Evolutionary conservation across 1,284 basidiomycete genomes (phyloP).

Genomic region (Golubevia pallescens): DNA sequence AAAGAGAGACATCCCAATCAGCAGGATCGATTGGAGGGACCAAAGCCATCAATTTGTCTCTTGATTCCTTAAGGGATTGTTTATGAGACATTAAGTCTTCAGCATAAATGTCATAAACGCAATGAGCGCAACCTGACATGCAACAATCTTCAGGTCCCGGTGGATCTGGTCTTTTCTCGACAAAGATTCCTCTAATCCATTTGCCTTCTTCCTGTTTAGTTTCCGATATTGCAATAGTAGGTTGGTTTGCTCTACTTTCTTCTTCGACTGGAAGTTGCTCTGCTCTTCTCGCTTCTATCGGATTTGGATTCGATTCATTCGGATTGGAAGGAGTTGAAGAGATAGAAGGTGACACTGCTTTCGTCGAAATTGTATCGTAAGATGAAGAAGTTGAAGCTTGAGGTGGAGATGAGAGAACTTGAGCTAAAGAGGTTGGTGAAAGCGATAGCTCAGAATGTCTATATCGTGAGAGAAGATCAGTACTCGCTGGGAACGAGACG

Average conservation of each 20-base stretch:
- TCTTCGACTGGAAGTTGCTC: background rate
- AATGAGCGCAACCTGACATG: constrained; percentile 56
- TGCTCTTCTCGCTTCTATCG: background rate
- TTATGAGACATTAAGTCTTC: constrained; percentile 33
- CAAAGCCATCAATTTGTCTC: background rate
- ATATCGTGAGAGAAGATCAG: too few species aligned
- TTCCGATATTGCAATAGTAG: background rate
- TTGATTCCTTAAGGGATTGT: background rate
- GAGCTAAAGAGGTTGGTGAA: background rate
- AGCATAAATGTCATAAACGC: constrained; percentile 61
- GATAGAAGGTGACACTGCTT: background rate
- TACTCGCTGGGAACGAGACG: too few species aligned
- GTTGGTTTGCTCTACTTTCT: background rate
- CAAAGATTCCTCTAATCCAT: background rate
- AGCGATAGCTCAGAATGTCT: too few species aligned
- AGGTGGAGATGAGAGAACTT: background rate
- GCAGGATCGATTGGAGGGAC: constrained; percentile 11
- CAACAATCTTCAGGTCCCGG: constrained; percentile 60
- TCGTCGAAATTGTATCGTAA: background rate
- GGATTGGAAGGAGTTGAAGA: background rate
- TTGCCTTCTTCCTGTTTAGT: background rate
- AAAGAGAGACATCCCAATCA: background rate
- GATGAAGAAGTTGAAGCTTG: background rate
- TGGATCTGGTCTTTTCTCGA: constrained; percentile 26
- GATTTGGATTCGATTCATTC: background rate